These are phyloP conservation scores for Hordeum pubiflorum DNA, from an alignment of 202 grass and related monocot genomes.

Conservation along the genomic window DNA sequence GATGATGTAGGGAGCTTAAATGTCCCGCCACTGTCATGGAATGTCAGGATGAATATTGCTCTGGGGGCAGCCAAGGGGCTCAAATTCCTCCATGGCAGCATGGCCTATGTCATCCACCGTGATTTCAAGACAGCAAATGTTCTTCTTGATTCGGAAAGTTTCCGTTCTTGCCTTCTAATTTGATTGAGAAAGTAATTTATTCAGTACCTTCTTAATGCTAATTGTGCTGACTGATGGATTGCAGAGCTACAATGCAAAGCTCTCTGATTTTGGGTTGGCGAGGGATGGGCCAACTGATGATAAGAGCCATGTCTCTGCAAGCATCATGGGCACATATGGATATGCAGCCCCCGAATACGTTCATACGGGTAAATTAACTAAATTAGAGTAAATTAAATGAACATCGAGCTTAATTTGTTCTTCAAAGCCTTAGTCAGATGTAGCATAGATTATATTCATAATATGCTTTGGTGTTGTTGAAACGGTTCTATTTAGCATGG, in stretches of 20 bases:
- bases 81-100: slow-evolving; percentile 46
- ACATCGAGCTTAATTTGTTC: no score
- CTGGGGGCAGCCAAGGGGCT: no score
- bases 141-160: not conserved
- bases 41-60: slow-evolving; percentile 44
- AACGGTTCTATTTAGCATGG: not conserved
- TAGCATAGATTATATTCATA: not conserved
- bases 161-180: not conserved
- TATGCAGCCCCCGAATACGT: no score
- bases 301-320: not conserved
- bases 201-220: not conserved
- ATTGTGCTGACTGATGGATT: not conserved
- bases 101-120: not conserved
- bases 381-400: no score
- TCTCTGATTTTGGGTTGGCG: not conserved
- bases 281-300: not conserved
- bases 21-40: slow-evolving; percentile 53
- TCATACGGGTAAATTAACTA: no score
- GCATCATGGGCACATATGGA: not conserved
- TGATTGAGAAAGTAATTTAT: not conserved
- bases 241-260: not conserved
- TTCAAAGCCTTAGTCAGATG: not conserved
- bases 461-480: not conserved
- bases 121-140: not conserved
- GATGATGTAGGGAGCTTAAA: slow-evolving; percentile 27